Evolutionary conservation across 441 rosid genomes (phyloP).

Genomic region (Erysimum pusillum): DNA sequence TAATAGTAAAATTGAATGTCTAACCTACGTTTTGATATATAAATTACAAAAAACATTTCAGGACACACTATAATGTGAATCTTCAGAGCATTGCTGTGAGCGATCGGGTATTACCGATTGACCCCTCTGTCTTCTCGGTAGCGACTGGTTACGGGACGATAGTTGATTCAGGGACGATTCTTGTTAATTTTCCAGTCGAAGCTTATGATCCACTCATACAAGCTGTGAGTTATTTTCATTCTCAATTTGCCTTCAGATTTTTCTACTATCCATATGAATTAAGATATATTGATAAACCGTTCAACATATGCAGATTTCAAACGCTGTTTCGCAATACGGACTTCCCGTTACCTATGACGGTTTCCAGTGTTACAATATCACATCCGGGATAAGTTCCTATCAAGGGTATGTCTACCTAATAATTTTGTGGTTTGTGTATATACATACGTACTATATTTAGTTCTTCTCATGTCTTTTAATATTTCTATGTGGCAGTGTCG

Average conservation of each 20-base stretch:
- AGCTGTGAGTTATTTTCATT: too few species aligned
- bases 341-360: constrained; percentile 58
- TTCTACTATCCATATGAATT: too few species aligned
- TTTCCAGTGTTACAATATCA: constrained; percentile 62
- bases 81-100: constrained; percentile 75
- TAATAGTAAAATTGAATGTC: neutral
- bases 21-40: neutral
- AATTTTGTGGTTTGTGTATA: neutral
- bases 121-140: constrained; percentile 67
- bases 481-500: too few species aligned
- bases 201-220: constrained; percentile 64
- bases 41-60: constrained; percentile 41
- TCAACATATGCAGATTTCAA: constrained; percentile 58
- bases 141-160: constrained; percentile 66
- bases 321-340: constrained; percentile 59
- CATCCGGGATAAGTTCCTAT: constrained; percentile 65
- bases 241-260: too few species aligned
- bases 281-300: too few species aligned
- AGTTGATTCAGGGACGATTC: constrained; percentile 84
- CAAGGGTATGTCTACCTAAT: constrained; percentile 24
- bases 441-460: too few species aligned
- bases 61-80: constrained; percentile 84
- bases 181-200: constrained; percentile 75
- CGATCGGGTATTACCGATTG: constrained; percentile 59
- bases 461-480: too few species aligned